These are phyloP conservation scores for Panicum miliaceum DNA, from an alignment of 176 grass and related monocot species.

Conservation along the genomic window DNA sequence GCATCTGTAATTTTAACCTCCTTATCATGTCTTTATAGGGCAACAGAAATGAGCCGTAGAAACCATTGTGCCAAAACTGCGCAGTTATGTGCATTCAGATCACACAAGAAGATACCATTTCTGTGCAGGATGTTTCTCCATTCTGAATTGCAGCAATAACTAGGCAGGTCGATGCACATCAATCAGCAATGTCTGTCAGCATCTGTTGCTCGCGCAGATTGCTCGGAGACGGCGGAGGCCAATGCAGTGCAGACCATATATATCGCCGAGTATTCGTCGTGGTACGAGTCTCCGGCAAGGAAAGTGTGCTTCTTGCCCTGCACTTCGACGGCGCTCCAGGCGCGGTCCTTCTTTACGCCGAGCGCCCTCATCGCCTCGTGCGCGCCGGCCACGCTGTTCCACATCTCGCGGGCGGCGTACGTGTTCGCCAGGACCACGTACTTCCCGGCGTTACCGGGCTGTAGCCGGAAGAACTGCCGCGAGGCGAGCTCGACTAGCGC, in stretches of 20 bases:
- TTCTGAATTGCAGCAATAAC: not conserved
- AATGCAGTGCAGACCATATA: constrained; percentile 52
- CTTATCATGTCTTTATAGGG: not conserved
- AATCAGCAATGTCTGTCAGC: not conserved
- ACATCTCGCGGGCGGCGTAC: constrained; percentile 61
- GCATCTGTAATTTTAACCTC: not conserved
- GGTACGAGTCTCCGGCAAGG: constrained; percentile 53
- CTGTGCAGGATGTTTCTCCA: not conserved
- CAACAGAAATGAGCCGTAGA: too few species aligned
- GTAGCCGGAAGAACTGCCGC: constrained; percentile 48
- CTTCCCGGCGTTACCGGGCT: constrained; percentile 60
- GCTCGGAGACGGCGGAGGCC: constrained; percentile 32
- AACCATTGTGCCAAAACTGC: not conserved
- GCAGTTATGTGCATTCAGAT: not conserved
- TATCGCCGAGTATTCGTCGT: constrained; percentile 51
- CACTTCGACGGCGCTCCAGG: constrained; percentile 61
- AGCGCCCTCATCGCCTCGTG: constrained; percentile 54
- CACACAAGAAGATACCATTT: not conserved
- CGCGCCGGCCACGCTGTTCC: constrained; percentile 49
- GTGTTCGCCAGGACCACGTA: constrained; percentile 61
- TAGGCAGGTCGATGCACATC: not conserved
- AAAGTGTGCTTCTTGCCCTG: constrained; percentile 50
- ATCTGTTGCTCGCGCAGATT: constrained; percentile 3
- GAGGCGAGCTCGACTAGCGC: constrained; percentile 48
- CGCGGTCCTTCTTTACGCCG: constrained; percentile 55